A percentile compares a stretch with the other conserved stretches of the same genome.
phyloP scores from a whole-genome alignment of 225 moss, liverwort and hornwort species.

The Bryum argenteum region DNA sequence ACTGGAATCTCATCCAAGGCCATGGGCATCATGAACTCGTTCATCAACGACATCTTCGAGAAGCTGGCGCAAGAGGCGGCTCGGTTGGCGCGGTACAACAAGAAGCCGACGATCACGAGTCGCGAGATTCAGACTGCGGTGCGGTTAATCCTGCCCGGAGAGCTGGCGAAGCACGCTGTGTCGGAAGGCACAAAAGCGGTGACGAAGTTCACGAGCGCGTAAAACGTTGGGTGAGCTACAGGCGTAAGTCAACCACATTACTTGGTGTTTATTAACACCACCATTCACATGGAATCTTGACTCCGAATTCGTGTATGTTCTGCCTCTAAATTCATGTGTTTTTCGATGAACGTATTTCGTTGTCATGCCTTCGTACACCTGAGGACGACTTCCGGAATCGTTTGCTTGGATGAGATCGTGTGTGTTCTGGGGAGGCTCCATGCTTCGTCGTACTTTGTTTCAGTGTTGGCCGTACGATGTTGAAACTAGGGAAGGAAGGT shows the following conservation, averaged over 20 bases:
- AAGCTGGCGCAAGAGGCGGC: conserved; percentile 44
- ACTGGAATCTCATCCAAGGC: conserved; percentile 47
- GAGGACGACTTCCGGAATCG: no score
- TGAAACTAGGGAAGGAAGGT: no score
- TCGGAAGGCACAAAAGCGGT: conserved; percentile 43
- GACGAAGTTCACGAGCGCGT: conserved; percentile 47
- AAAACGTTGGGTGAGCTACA: background rate
- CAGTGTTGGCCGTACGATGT: no score
- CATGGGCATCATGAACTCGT: conserved; percentile 52
- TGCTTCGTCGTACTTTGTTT: no score
- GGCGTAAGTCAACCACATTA: fast-evolving
- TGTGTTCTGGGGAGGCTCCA: no score
- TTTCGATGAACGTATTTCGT: no score
- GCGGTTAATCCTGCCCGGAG: conserved; percentile 36
- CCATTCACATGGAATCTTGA: background rate
- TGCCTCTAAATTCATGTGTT: no score
- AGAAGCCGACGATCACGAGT: conserved; percentile 46
- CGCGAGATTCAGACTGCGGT: conserved; percentile 46
- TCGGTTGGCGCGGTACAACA: conserved; percentile 39
- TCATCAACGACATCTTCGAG: conserved; percentile 49
- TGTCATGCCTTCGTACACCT: no score
- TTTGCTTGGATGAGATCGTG: no score
- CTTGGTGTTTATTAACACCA: conserved; percentile 51
- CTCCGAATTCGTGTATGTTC: no score
- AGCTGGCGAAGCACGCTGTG: conserved; percentile 46